Evolutionary conservation across 257 asterid genomes (phyloP), one percentile per base, ranked within the genome.

Genomic region (Fraxinus anomala): DNA sequence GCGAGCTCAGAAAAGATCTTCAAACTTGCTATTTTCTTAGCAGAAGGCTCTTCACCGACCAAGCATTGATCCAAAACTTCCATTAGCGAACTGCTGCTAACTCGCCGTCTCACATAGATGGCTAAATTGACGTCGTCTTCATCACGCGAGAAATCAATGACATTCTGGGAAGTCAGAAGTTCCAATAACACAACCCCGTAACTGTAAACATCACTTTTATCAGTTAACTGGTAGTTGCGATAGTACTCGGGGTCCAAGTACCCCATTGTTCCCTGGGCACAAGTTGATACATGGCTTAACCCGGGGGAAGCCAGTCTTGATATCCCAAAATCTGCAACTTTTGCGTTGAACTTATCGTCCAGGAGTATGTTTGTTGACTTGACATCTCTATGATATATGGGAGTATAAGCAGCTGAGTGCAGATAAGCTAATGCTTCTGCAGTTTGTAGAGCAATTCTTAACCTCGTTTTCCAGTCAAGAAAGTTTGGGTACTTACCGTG

Each of bases 181-280:
- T 86, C 90, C 19, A 86, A 82, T 0, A 86, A 51, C 69, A 86
- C 88, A 51, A 86, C 86, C 68, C 88, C 90, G 1, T 81, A 86
- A 68, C 88, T 86, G 39, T 86, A 86, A 59, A 86, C 88, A 82
- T 86, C 90, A 24, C 88, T 84, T 69, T 86, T 86, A 30, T 86
- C 88, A 23, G 80, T 86, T 12, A 86, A 61, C 71, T 84, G 85
- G 31, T 84, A 82, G 63, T 76, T 86, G 3, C 86, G 85, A 42
- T 80, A 84, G 24, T 84, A 86, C 75, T 86, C 86, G 0, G 90
- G 90, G 47, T 86, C 88, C 36, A 86, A 68, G 82, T 86, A 86
- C 30, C 90, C 90, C 21, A 86, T 19, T 13, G 90, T 86, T 11
- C 90, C 87, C 68, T 83, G 88, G 8, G 86, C 90, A 79, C 90